These are phyloP conservation scores for Phytophthora citricola DNA, from an alignment of 352 stramenopile species.

Conservation along the genomic window DNA sequence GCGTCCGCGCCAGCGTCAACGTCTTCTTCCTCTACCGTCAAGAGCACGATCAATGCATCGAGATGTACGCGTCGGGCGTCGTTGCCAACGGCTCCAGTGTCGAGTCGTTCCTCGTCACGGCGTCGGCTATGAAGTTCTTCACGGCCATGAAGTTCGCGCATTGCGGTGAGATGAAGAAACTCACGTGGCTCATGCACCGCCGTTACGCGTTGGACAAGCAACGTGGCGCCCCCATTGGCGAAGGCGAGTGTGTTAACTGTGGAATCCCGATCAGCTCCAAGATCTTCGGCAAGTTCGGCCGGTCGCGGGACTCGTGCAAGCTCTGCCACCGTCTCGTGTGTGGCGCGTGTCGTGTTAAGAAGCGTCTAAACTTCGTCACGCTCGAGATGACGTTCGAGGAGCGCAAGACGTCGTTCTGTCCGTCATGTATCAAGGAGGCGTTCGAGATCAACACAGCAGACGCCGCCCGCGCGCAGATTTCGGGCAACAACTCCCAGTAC, in stretches of 20 bases:
- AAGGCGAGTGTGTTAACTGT: constrained; percentile 44
- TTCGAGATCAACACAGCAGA: constrained; percentile 42
- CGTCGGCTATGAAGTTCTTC: constrained; percentile 43
- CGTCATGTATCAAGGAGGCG: constrained; percentile 42
- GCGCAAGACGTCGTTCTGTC: constrained; percentile 44
- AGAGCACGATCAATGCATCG: constrained; percentile 34
- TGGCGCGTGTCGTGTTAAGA: constrained; percentile 43
- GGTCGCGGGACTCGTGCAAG: constrained; percentile 43
- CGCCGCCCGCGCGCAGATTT: constrained; percentile 36
- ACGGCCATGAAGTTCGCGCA: constrained; percentile 39
- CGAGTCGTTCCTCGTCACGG: constrained; percentile 35
- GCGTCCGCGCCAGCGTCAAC: constrained; percentile 35
- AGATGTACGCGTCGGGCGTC: constrained; percentile 39
- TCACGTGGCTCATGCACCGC: constrained; percentile 49
- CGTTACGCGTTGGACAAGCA: constrained; percentile 35
- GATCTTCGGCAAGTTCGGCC: constrained; percentile 41
- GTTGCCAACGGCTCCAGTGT: constrained; percentile 33
- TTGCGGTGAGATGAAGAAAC: constrained; percentile 51
- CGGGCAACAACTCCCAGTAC: constrained; percentile 32
- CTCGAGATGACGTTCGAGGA: constrained; percentile 47
- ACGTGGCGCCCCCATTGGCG: constrained; percentile 21
- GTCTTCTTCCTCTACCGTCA: constrained; percentile 48
- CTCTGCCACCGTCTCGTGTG: constrained; percentile 44
- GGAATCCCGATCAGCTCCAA: constrained; percentile 39
- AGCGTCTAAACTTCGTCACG: constrained; percentile 44